These are phyloP conservation scores for Eruca vesicaria DNA, from an alignment of 441 rosid species.

Conservation along the genomic window DNA sequence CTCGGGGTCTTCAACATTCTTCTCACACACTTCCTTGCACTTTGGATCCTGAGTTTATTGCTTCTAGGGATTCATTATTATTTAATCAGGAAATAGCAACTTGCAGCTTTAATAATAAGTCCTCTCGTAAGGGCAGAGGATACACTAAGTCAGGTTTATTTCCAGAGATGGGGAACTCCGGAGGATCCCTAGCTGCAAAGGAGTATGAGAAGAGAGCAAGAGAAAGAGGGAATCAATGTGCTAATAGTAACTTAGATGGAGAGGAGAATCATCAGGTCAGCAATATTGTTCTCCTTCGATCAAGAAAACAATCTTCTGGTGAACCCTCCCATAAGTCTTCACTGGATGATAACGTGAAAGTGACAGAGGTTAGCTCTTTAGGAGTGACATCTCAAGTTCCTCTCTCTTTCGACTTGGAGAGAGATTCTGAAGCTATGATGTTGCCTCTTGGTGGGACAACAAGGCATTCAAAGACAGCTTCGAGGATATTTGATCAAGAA, in stretches of 20 bases:
- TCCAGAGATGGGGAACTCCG: slow-evolving; percentile 25
- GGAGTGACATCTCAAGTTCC: slow-evolving; percentile 29
- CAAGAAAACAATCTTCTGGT: slow-evolving; percentile 14
- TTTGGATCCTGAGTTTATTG: slow-evolving; percentile 37
- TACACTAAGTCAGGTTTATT: background rate
- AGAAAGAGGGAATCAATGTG: background rate
- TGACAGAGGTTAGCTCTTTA: background rate
- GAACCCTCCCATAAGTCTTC: background rate
- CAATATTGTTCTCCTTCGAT: slow-evolving; percentile 28
- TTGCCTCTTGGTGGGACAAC: slow-evolving; percentile 31
- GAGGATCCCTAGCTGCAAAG: slow-evolving; percentile 1
- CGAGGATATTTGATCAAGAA: slow-evolving; percentile 47
- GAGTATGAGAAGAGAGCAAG: slow-evolving; percentile 19
- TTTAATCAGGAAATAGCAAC: slow-evolving; percentile 35
- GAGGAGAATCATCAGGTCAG: background rate
- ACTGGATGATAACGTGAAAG: no score
- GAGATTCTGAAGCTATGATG: slow-evolving; percentile 31
- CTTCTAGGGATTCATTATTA: slow-evolving; percentile 43
- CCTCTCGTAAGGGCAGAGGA: slow-evolving; percentile 28
- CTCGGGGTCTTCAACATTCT: slow-evolving; percentile 30
- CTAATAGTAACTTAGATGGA: slow-evolving; percentile 32
- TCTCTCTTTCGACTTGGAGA: slow-evolving; percentile 41
- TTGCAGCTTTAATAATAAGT: slow-evolving; percentile 31
- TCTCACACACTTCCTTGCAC: slow-evolving; percentile 23
- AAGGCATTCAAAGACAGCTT: slow-evolving; percentile 34